phyloP scores from a whole-genome alignment of 1,139 yeast genomes.

The Meyerozyma guilliermondii region DNA sequence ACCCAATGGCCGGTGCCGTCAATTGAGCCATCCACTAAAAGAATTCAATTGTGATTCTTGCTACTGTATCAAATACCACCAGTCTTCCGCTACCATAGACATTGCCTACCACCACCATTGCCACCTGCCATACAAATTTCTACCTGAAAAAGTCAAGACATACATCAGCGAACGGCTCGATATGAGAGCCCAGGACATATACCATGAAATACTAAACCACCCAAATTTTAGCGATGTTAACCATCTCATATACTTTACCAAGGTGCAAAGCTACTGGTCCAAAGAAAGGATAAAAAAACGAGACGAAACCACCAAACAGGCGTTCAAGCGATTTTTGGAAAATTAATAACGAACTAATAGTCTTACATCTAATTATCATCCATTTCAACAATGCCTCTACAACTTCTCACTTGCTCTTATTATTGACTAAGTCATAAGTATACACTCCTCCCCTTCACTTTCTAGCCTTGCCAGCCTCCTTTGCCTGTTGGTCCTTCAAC shows the following conservation, averaged over 20 bases:
- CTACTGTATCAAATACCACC: conserved; percentile 13
- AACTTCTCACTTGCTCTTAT: background rate
- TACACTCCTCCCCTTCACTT: too few relatives aligned
- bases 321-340: conserved; percentile 14
- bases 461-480: conserved; percentile 61
- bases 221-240: conserved; percentile 11
- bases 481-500: conserved; percentile 88
- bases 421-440: background rate
- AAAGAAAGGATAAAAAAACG: conserved; percentile 13
- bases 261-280: conserved; percentile 18
- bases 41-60: conserved; percentile 14
- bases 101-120: conserved; percentile 11
- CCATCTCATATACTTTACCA: conserved; percentile 13
- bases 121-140: conserved; percentile 14
- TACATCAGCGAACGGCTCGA: conserved; percentile 14
- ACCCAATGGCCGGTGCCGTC: conserved; percentile 9
- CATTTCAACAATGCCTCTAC: background rate
- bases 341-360: background rate
- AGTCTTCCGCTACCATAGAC: conserved; percentile 12
- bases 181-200: conserved; percentile 14
- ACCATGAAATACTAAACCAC: conserved; percentile 11
- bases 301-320: conserved; percentile 14
- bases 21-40: conserved; percentile 15
- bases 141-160: conserved; percentile 16
- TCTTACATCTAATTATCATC: too few relatives aligned